phyloP scores from a whole-genome alignment of 2,329 filamentous ascomycete species.

The Arthrobotrys entomopaga region DNA sequence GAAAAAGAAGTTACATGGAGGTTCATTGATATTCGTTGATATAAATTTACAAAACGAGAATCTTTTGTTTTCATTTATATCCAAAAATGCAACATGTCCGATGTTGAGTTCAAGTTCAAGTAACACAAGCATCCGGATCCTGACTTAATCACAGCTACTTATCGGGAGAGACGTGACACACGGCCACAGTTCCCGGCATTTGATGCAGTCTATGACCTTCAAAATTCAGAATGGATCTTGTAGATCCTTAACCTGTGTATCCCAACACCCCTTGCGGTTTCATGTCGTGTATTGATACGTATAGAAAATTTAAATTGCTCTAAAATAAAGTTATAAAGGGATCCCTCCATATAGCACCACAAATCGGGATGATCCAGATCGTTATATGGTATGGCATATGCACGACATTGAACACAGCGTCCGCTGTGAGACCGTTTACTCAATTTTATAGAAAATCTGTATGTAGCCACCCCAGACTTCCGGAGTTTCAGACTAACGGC shows the following conservation, averaged over 20 bases:
- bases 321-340: no score
- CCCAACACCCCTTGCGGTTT: slow-evolving; percentile 14
- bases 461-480: slow-evolving; percentile 10
- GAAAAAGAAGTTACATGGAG: neutral
- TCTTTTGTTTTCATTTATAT: neutral
- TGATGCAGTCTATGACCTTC: slow-evolving; percentile 3
- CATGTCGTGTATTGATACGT: neutral
- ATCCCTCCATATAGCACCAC: no score
- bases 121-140: slow-evolving; percentile 11
- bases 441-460: slow-evolving; percentile 4
- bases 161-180: slow-evolving; percentile 23
- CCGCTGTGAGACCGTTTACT: slow-evolving; percentile 1
- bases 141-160: neutral
- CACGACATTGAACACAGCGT: slow-evolving; percentile 16
- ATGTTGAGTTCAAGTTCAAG: slow-evolving; percentile 7
- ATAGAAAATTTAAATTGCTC: no score
- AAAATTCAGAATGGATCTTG: slow-evolving; percentile 11
- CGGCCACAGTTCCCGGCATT: slow-evolving; percentile 23
- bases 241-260: neutral
- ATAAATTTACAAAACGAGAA: neutral
- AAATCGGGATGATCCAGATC: no score
- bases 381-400: slow-evolving; percentile 14
- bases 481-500: slow-evolving; percentile 30
- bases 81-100: slow-evolving; percentile 52
- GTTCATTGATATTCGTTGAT: neutral